Evolutionary conservation across 2,329 filamentous ascomycete species (phyloP).

Genomic region (Ophiostoma sp.): DNA sequence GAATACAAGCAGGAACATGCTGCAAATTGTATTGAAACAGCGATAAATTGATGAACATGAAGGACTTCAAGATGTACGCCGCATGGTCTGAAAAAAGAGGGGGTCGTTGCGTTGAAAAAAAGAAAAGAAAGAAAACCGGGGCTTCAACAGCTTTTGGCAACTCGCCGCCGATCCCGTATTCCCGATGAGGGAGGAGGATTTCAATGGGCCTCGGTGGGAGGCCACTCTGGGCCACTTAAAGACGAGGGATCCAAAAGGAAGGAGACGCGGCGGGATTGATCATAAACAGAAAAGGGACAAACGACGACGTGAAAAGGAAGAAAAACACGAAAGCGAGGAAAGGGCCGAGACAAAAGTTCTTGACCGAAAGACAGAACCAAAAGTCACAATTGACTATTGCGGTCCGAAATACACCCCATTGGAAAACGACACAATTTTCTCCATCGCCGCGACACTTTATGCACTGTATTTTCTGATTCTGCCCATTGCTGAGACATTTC

Average conservation of each 20-base stretch:
- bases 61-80: neutral
- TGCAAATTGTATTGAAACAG: no score
- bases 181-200: conserved; percentile 16
- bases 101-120: neutral
- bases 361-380: neutral
- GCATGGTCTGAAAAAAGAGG: neutral
- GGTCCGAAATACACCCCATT: no score
- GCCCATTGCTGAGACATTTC: neutral
- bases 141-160: conserved; percentile 6
- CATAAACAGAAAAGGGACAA: neutral
- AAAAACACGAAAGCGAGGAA: neutral
- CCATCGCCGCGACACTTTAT: neutral
- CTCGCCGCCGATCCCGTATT: conserved; percentile 16
- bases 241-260: neutral
- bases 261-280: neutral
- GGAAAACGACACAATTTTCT: neutral
- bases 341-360: neutral
- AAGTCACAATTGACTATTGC: neutral
- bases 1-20: neutral
- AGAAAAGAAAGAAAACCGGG: neutral
- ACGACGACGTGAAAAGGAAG: neutral
- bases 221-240: neutral
- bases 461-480: neutral
- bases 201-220: neutral
- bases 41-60: no score